These are phyloP conservation scores for Speleostelium caveatum DNA, from an alignment of 78 protist species.

Conservation along the genomic window DNA sequence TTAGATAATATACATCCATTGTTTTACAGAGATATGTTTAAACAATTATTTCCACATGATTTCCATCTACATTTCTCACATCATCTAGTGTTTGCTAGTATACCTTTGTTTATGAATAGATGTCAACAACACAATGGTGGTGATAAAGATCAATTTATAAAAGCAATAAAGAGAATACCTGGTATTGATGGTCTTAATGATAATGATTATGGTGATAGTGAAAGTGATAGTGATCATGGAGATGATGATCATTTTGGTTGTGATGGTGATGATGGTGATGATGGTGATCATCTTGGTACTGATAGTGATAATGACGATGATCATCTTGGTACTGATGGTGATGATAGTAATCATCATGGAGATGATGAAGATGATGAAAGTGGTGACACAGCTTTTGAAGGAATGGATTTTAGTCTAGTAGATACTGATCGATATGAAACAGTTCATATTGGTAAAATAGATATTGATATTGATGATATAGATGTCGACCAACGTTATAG, in stretches of 20 bases:
- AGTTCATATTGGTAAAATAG: too few relatives aligned
- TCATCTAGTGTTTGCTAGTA: background rate
- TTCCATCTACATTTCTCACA: background rate
- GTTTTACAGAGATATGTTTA: background rate
- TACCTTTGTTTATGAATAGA: background rate
- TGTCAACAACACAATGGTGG: background rate
- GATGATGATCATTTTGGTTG: too few relatives aligned
- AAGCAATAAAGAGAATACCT: background rate
- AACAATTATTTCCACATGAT: background rate
- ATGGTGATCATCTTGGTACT: background rate
- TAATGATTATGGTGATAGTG: too few relatives aligned
- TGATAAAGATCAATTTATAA: background rate
- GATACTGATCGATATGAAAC: too few relatives aligned
- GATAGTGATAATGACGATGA: background rate
- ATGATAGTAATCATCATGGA: background rate
- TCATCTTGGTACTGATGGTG: background rate
- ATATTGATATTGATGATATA: too few relatives aligned
- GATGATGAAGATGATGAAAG: background rate
- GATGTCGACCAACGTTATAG: too few relatives aligned
- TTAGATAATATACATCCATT: background rate
- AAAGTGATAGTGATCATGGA: too few relatives aligned
- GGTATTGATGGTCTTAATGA: background rate
- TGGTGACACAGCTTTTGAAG: background rate
- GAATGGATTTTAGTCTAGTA: background rate
- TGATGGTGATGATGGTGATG: background rate